A percentile compares a stretch with the other conserved stretches of the same genome.
Conservation (phyloP, 306 rosid genomes). For the Vachellia collinsii region DNA sequence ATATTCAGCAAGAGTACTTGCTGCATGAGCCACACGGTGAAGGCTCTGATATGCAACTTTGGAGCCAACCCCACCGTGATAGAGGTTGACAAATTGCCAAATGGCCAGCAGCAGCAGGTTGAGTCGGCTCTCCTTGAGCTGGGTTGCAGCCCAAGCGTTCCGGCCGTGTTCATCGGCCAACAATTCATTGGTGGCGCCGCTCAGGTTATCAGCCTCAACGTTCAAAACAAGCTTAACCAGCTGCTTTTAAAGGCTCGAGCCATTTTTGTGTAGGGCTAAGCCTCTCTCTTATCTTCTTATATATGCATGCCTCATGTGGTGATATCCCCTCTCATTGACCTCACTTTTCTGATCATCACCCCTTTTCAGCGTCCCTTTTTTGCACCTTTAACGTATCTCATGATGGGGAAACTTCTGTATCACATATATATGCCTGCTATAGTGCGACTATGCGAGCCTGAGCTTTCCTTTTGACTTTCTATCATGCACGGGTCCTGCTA, state of each 20-base stretch:
- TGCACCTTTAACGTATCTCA: constrained; percentile 15
- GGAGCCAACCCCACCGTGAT: constrained; percentile 54
- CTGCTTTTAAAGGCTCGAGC: constrained; percentile 56
- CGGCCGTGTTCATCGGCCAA: constrained; percentile 57
- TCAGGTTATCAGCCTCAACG: constrained; percentile 50
- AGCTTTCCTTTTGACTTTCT: constrained; percentile 3
- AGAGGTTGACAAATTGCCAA: constrained; percentile 49
- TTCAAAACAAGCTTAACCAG: constrained; percentile 51
- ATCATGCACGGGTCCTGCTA: constrained; percentile 12
- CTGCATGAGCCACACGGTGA: constrained; percentile 51
- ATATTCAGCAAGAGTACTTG: constrained; percentile 72
- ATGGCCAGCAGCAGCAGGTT: constrained; percentile 44
- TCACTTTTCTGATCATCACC: background rate
- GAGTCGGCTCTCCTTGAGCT: constrained; percentile 41
- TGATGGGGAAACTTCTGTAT: background rate
- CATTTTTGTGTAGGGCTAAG: constrained; percentile 45
- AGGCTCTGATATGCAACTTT: constrained; percentile 45
- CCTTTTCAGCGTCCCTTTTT: background rate
- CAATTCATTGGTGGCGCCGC: constrained; percentile 54
- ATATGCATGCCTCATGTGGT: background rate
- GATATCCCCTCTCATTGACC: background rate
- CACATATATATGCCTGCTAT: background rate
- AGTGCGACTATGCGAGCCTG: constrained; percentile 7
- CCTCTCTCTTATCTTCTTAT: background rate
- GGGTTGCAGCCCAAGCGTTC: constrained; percentile 53